Percentiles rank a stretch among this genome's conserved stretches.
phyloP scores from a whole-genome alignment of 139 green algal genomes.

The Dunaliella primolecta region DNA sequence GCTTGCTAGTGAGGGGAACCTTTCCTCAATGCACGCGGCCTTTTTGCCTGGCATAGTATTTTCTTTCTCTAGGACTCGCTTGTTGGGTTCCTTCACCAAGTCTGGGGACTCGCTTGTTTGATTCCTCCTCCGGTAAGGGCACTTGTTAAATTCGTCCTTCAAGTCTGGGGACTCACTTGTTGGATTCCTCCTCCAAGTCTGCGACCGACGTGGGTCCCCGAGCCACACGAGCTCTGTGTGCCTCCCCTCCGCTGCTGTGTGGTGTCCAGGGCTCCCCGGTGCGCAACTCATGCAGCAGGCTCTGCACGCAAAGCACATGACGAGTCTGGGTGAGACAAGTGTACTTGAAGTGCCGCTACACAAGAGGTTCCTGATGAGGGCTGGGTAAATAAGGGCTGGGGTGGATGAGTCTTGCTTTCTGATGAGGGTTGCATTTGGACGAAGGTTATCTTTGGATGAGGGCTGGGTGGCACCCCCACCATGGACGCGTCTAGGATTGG shows the following conservation, averaged over 20 bases:
- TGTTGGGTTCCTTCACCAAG: neutral
- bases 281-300: conserved; percentile 38
- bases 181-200: conserved; percentile 24
- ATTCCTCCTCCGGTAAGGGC: neutral
- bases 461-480: too few relatives aligned
- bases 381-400: too few relatives aligned
- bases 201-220: conserved; percentile 39
- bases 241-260: neutral
- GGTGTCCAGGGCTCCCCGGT: conserved; percentile 16
- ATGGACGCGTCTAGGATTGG: too few relatives aligned
- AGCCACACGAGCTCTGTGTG: conserved; percentile 16
- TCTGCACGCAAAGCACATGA: too few relatives aligned
- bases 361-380: too few relatives aligned
- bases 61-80: neutral
- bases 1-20: too few relatives aligned
- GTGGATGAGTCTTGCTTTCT: too few relatives aligned
- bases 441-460: too few relatives aligned
- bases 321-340: too few relatives aligned
- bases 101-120: neutral
- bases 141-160: neutral
- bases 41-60: neutral
- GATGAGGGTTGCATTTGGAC: too few relatives aligned
- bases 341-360: too few relatives aligned
- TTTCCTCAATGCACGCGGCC: too few relatives aligned
- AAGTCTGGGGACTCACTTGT: neutral